Percentiles rank a stretch among this genome's conserved stretches.
phyloP scores from a whole-genome alignment of 805 yeast genomes.

The Millerozyma miso region DNA sequence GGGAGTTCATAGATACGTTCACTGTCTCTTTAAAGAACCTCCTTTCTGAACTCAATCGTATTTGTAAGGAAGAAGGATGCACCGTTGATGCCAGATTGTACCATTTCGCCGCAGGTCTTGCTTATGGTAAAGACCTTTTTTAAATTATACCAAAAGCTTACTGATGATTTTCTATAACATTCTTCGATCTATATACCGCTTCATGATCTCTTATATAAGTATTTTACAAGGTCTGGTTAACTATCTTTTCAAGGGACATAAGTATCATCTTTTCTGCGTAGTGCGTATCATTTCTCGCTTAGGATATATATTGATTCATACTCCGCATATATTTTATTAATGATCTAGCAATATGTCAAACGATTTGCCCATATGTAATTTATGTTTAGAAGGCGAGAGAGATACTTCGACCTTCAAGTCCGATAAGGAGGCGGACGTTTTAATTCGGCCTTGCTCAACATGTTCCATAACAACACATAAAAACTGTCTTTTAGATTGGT shows the following conservation, averaged over 20 bases:
- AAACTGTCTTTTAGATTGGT: slow-evolving; percentile 40
- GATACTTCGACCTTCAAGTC: slow-evolving; percentile 40
- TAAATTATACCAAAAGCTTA: no score
- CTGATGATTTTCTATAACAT: no score
- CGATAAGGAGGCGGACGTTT: slow-evolving; percentile 29
- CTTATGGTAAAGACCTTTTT: slow-evolving; percentile 36
- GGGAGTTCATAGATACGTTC: slow-evolving; percentile 90
- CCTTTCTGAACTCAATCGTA: slow-evolving; percentile 46
- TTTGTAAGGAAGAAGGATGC: slow-evolving; percentile 60
- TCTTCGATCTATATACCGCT: no score
- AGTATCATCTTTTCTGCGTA: no score
- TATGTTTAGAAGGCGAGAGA: slow-evolving; percentile 36
- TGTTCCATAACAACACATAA: slow-evolving; percentile 35
- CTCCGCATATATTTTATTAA: background rate
- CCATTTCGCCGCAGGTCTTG: slow-evolving; percentile 79
- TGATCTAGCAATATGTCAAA: slow-evolving; percentile 8
- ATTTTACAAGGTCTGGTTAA: background rate
- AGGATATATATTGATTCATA: no score
- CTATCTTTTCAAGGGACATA: no score
- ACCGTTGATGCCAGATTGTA: slow-evolving; percentile 83
- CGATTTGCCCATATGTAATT: slow-evolving; percentile 22
- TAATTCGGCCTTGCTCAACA: slow-evolving; percentile 35
- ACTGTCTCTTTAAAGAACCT: slow-evolving; percentile 60
- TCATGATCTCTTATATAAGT: no score
- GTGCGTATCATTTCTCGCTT: background rate